Percentiles rank a stretch among this genome's conserved stretches.
Evolutionary conservation across 2,329 filamentous ascomycete species (phyloP).

Genomic region (Bertia moriformis): DNA sequence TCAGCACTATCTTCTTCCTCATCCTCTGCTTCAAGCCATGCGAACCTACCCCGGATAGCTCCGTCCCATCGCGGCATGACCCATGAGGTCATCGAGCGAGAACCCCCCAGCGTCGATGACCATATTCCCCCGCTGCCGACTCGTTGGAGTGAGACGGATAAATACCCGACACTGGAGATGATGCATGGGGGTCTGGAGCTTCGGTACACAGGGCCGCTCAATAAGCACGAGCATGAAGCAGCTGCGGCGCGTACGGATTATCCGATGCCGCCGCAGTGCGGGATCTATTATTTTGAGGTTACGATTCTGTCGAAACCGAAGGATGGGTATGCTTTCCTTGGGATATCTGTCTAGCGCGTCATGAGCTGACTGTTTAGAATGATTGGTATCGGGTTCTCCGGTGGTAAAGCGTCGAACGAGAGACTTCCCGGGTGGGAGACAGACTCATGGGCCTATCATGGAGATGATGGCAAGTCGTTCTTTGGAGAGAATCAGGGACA

Average conservation of each 20-base stretch:
- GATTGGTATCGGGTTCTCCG: slow-evolving; percentile 44
- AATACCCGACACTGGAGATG: slow-evolving; percentile 59
- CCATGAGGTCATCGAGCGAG: slow-evolving; percentile 71
- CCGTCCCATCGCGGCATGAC: slow-evolving; percentile 60
- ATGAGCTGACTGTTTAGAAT: slow-evolving; percentile 10
- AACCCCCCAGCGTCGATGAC: slow-evolving; percentile 44
- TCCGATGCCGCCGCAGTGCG: slow-evolving; percentile 75
- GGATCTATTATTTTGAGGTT: slow-evolving; percentile 87
- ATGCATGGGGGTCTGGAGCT: slow-evolving; percentile 61
- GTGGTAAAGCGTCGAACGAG: slow-evolving; percentile 39
- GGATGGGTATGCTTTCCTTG: slow-evolving; percentile 33
- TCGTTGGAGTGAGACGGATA: slow-evolving; percentile 70
- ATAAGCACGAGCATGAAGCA: slow-evolving; percentile 56
- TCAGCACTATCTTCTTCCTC: slow-evolving; percentile 29
- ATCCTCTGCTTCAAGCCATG: slow-evolving; percentile 35
- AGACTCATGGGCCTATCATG: slow-evolving; percentile 53
- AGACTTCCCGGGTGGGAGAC: slow-evolving; percentile 51
- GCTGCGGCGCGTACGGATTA: slow-evolving; percentile 71
- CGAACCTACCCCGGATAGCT: slow-evolving; percentile 39
- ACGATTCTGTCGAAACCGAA: slow-evolving; percentile 45
- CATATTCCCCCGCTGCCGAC: slow-evolving; percentile 59
- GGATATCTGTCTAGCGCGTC: not conserved
- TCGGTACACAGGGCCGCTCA: slow-evolving; percentile 31
- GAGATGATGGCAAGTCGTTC: slow-evolving; percentile 51
- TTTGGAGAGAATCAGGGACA: slow-evolving; percentile 33